Conservation (phyloP, 768 basidiomycete species). For the Tulasnella sp. region DNA sequence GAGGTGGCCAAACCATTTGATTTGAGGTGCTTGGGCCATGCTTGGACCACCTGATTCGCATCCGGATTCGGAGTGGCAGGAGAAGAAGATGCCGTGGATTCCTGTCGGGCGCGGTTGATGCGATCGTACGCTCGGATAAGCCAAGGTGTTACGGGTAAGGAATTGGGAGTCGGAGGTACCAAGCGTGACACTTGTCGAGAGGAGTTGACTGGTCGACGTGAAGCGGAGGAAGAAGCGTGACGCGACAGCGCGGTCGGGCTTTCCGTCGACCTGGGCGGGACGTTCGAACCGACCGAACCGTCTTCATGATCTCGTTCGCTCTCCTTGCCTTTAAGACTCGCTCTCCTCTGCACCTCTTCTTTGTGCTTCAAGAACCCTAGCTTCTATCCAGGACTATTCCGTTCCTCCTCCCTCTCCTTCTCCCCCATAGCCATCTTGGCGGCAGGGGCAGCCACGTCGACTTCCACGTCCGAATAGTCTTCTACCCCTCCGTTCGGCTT, state of each 20-base stretch:
- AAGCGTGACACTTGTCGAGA: background rate
- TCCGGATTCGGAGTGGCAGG: background rate
- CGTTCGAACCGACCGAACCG: background rate
- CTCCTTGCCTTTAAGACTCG: background rate
- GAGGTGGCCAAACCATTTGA: background rate
- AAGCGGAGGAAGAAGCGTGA: background rate
- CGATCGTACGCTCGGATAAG: conserved; percentile 10
- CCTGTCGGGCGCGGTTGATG: conserved; percentile 1
- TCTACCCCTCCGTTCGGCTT: background rate
- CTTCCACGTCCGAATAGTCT: conserved; percentile 15
- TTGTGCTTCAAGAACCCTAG: conserved; percentile 13
- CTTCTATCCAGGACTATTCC: conserved; percentile 5
- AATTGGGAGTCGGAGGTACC: background rate
- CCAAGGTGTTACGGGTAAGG: background rate
- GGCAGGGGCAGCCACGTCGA: background rate
- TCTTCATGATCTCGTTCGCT: background rate
- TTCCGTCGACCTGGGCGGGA: background rate
- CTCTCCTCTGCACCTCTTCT: background rate
- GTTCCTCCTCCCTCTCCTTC: background rate
- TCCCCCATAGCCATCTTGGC: background rate
- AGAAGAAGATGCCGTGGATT: background rate
- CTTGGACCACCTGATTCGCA: background rate
- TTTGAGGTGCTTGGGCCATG: background rate
- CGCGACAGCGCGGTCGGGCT: background rate
- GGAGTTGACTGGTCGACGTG: background rate